phyloP scores from a whole-genome alignment of 257 asterid species.

The Ajuga chamaepitys region DNA sequence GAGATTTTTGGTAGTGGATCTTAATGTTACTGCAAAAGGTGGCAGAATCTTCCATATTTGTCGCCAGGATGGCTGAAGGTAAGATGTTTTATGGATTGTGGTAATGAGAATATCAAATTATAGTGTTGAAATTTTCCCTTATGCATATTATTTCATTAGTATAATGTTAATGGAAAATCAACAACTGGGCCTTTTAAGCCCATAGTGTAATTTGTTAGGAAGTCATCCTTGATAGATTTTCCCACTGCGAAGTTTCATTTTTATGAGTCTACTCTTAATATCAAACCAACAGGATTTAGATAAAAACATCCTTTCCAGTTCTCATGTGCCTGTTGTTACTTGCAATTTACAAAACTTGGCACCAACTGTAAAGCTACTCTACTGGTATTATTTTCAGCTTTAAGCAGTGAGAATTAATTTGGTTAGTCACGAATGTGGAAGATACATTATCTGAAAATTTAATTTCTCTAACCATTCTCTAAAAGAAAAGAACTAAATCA shows the following conservation, averaged over 20 bases:
- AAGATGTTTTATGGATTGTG: not conserved
- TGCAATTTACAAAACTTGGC: not conserved
- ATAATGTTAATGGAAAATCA: not conserved
- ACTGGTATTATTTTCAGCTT: not conserved
- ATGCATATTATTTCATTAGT: too few species aligned
- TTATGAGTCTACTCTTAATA: not conserved
- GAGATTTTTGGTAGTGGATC: conserved; percentile 56
- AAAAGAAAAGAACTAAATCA: not conserved
- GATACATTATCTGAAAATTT: not conserved
- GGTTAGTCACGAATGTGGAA: not conserved
- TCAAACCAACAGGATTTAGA: not conserved
- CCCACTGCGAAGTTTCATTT: not conserved
- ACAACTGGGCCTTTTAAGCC: not conserved
- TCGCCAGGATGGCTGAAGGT: conserved; percentile 11
- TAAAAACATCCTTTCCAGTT: not conserved
- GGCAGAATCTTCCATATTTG: not conserved
- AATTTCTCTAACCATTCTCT: not conserved
- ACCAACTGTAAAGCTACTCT: not conserved
- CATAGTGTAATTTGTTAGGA: not conserved
- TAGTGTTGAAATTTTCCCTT: not conserved
- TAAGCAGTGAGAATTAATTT: not conserved
- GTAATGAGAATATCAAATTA: not conserved
- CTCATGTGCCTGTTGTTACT: not conserved
- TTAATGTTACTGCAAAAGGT: not conserved
- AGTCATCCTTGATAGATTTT: not conserved